Conservation (phyloP, 116 monocot genomes). For the Papilionanthe hybrid region DNA sequence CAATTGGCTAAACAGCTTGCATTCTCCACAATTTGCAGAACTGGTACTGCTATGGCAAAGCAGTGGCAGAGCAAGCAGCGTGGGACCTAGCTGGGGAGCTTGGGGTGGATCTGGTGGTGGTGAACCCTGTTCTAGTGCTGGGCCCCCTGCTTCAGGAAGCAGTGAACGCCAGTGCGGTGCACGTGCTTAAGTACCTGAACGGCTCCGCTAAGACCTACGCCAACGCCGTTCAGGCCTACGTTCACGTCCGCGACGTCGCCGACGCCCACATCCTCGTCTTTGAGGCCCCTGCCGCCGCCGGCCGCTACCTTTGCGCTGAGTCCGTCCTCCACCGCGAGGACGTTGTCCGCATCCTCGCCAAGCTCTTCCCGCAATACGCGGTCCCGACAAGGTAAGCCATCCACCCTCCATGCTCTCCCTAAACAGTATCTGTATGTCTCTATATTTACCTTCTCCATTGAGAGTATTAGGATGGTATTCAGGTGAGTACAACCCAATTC, state of each 20-base stretch:
- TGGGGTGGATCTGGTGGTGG: conserved; percentile 72
- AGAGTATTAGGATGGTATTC: too few relatives aligned
- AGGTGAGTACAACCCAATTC: too few relatives aligned
- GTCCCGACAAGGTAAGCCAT: conserved; percentile 53
- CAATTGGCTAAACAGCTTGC: too few relatives aligned
- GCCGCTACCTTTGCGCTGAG: conserved; percentile 67
- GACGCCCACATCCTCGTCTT: conserved; percentile 59
- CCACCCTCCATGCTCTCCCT: neutral
- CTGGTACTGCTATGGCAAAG: conserved; percentile 99
- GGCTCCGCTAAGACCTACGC: conserved; percentile 70
- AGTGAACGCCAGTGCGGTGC: conserved; percentile 69
- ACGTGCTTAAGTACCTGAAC: conserved; percentile 77
- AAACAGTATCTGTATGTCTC: too few relatives aligned
- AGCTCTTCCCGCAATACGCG: conserved; percentile 72
- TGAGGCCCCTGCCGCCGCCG: conserved; percentile 39
- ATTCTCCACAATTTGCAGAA: conserved; percentile 22
- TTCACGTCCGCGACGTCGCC: conserved; percentile 75
- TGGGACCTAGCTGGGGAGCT: conserved; percentile 48
- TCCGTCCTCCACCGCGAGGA: conserved; percentile 75
- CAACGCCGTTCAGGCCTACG: conserved; percentile 80
- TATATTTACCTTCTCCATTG: too few relatives aligned
- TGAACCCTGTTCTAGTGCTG: conserved; percentile 77
- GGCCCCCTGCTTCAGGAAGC: conserved; percentile 80
- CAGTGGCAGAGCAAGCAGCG: conserved; percentile 80
- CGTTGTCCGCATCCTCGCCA: conserved; percentile 59